phyloP scores from a whole-genome alignment of 2,329 filamentous ascomycete genomes.

The Raffaelea deltoideospora region DNA sequence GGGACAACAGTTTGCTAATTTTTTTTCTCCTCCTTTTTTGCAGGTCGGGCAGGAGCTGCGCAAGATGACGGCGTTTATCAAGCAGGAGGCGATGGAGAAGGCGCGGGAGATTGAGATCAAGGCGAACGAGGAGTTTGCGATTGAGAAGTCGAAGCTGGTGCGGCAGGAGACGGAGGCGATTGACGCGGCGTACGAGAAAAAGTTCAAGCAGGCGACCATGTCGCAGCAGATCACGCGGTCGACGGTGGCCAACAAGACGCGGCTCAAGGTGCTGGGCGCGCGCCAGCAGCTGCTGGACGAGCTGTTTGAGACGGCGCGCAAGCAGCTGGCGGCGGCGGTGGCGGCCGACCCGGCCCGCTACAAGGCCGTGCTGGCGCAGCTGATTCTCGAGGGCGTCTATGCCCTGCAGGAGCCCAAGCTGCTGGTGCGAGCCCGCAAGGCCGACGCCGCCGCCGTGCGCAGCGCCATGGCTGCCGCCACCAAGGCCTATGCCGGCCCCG shows the following conservation, averaged over 20 bases:
- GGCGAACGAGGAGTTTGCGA: constrained; percentile 96
- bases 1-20: too few species aligned
- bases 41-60: constrained; percentile 96
- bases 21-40: neutral
- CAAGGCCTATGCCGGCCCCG: constrained; percentile 70
- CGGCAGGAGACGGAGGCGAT: constrained; percentile 88
- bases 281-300: constrained; percentile 82
- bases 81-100: constrained; percentile 94
- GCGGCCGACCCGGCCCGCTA: constrained; percentile 62
- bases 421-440: constrained; percentile 59
- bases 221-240: constrained; percentile 97
- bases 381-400: constrained; percentile 84
- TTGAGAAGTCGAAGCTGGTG: constrained; percentile 97
- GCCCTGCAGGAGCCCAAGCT: constrained; percentile 70
- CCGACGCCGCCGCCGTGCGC: constrained; percentile 60
- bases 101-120: constrained; percentile 95
- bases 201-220: constrained; percentile 97
- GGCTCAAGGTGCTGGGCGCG: constrained; percentile 72
- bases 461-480: constrained; percentile 64
- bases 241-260: constrained; percentile 89
- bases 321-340: constrained; percentile 49
- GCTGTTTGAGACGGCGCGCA: constrained; percentile 69
- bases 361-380: constrained; percentile 56
- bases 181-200: constrained; percentile 89
- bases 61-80: constrained; percentile 99